Percentiles rank a stretch among this genome's conserved stretches.
Evolutionary conservation across 2,329 filamentous ascomycete genomes (phyloP).

Genomic region (Aspergillus tubingensis): DNA sequence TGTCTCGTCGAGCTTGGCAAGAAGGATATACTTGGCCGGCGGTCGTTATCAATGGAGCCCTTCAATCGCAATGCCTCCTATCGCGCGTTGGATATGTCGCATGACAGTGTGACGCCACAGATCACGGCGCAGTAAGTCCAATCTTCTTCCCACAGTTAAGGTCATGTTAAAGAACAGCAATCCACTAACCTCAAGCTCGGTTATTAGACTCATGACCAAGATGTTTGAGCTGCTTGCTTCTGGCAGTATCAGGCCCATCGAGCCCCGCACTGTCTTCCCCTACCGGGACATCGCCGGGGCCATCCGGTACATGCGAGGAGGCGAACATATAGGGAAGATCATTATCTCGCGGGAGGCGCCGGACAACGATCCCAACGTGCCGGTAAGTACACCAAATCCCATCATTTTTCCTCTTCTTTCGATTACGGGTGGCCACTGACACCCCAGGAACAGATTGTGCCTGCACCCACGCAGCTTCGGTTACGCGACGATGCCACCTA

Average conservation of each 20-base stretch:
- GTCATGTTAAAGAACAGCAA: too few relatives aligned
- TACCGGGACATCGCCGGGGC: slow-evolving; percentile 21
- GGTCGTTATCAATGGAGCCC: slow-evolving; percentile 15
- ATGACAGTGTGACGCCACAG: background rate
- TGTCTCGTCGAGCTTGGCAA: background rate
- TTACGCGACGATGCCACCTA: background rate
- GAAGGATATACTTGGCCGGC: background rate
- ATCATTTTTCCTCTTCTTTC: too few relatives aligned
- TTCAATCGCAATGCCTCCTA: slow-evolving; percentile 19
- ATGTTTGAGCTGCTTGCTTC: background rate
- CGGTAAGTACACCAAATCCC: too few relatives aligned
- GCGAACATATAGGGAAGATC: slow-evolving; percentile 43
- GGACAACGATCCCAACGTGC: too few relatives aligned
- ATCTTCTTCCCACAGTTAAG: too few relatives aligned
- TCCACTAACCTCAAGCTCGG: too few relatives aligned
- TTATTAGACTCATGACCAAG: background rate
- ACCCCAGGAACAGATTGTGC: too few relatives aligned
- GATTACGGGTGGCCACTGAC: too few relatives aligned
- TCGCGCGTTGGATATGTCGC: slow-evolving; percentile 19
- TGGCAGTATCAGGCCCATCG: slow-evolving; percentile 6
- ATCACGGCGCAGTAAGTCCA: background rate
- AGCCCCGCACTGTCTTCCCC: slow-evolving; percentile 5
- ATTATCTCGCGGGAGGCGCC: slow-evolving; percentile 25
- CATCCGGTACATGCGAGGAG: slow-evolving; percentile 34
- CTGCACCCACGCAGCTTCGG: too few relatives aligned